Base-by-base conservation (phyloP, 1,284 basidiomycete species). In the Bondarzewia mesenterica region DNA sequence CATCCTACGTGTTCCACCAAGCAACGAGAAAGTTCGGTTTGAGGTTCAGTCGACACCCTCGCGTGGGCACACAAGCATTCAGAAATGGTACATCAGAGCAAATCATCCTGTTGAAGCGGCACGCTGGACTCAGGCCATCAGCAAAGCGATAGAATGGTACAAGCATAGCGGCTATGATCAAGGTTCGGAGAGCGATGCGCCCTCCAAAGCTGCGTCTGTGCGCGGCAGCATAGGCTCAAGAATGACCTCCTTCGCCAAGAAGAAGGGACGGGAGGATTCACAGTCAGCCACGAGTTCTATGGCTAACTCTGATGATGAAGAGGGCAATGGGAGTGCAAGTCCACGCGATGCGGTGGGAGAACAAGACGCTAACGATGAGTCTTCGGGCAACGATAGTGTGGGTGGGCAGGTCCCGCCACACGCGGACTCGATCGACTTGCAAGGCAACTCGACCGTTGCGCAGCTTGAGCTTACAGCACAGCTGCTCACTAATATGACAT, bases 21-120 rank as follows among this genome's bases (percentile, higher is more conserved):
- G 63, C 21, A 69, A 69, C 7, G 86, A 87, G 53, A 81, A 81
- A 51, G 70, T 83, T 18, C 82, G 90, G 15, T 93, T 97, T 60
- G 92, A 94, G 61, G 78, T 97, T 8, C 81, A 85, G 54, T 89
- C 84, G 3, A 66, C 69, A 5, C 77, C 79, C 2, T 65, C 70
- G 14, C 70, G 73, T 7, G 71, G 74, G 0, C 68, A 72, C 47
- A 54, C 70, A 7, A 66, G 68, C 15, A 65, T 69, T 1, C 85
- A 87, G 57, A 91, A 88, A 62, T 91, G 93, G 80, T 96, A 89
- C 62, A 76, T 98, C 63, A 91, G 90, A 55, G 93, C 93, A 0
- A 90, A 86, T 51, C 91, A 94, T 53, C 87, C 88, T 0, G 88
- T 89, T 3, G 93, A 96, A 64, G 89, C 91, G 2, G 77, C 85